phyloP scores from a whole-genome alignment of 176 grass and related monocot species.

The Carex littledalei region DNA sequence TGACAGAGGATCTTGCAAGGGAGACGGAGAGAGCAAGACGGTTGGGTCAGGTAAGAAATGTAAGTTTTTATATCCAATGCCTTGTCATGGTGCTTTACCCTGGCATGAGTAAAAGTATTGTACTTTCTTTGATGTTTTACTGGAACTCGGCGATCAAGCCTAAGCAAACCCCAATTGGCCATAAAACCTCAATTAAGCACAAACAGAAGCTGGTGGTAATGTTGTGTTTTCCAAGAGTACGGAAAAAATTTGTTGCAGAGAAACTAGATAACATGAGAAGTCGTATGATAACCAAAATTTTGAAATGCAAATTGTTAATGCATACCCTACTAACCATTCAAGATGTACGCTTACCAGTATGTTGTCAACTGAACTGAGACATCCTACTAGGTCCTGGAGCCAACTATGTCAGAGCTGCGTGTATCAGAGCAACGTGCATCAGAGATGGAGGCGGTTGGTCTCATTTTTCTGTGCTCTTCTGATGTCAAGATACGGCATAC shows the following conservation, averaged over 20 bases:
- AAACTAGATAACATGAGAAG: not conserved
- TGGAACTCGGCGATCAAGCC: not conserved
- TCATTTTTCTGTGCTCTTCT: conserved; percentile 88
- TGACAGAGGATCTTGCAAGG: conserved; percentile 74
- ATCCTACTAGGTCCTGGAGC: conserved; percentile 28
- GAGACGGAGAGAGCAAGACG: conserved; percentile 48
- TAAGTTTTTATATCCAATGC: conserved; percentile 8
- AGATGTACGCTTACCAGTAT: not conserved
- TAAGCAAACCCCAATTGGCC: not conserved
- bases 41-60: conserved; percentile 45
- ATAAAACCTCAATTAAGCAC: not conserved
- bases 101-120: not conserved
- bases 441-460: conserved; percentile 97
- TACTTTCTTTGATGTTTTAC: not conserved
- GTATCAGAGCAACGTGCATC: conserved; percentile 70
- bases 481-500: conserved; percentile 97
- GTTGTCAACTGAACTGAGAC: not conserved
- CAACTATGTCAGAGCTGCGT: conserved; percentile 55
- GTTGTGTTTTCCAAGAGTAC: not conserved
- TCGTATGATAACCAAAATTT: not conserved
- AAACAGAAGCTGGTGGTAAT: not conserved
- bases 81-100: not conserved
- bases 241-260: not conserved
- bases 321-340: not conserved
- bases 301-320: not conserved